Percentiles rank a stretch among this genome's conserved stretches.
These are phyloP conservation scores for Helianthus tuberosus DNA, from an alignment of 129 eudicot genomes.

Conservation along the genomic window DNA sequence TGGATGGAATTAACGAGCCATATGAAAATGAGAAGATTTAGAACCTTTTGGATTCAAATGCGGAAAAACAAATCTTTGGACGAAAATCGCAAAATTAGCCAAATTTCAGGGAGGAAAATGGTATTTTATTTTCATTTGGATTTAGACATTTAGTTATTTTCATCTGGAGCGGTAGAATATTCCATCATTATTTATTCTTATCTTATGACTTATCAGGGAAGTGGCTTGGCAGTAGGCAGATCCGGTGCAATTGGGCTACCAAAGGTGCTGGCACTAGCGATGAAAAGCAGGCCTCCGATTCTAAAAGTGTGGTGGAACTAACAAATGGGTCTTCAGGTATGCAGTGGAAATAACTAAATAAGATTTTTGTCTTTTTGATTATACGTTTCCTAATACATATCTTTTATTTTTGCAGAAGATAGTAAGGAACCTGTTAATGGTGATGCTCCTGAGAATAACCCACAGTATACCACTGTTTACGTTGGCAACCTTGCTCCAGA, in stretches of 20 bases:
- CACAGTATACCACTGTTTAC: constrained; percentile 90
- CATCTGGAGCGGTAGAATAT: neutral
- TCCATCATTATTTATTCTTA: neutral
- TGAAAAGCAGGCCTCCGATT: constrained; percentile 74
- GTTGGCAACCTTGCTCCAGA: constrained; percentile 98
- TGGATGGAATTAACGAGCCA: no score
- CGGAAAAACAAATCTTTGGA: no score
- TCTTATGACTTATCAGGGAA: constrained; percentile 57
- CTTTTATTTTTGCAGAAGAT: constrained; percentile 55
- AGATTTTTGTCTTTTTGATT: constrained; percentile 16
- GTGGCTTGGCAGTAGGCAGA: constrained; percentile 97
- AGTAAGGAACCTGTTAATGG: constrained; percentile 62
- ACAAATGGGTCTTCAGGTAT: constrained; percentile 64
- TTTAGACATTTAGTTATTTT: neutral
- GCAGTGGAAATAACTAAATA: constrained; percentile 4
- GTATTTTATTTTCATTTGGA: neutral
- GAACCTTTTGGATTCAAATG: no score
- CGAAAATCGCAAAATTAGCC: no score
- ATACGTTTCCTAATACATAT: neutral
- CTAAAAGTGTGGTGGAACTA: constrained; percentile 84
- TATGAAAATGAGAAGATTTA: no score
- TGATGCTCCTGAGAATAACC: constrained; percentile 91
- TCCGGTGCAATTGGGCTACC: constrained; percentile 98
- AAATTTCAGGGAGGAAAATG: no score
- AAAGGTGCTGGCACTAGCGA: constrained; percentile 88